Conservation (phyloP, 495 filamentous ascomycete genomes). For the Talaromyces adpressus region DNA sequence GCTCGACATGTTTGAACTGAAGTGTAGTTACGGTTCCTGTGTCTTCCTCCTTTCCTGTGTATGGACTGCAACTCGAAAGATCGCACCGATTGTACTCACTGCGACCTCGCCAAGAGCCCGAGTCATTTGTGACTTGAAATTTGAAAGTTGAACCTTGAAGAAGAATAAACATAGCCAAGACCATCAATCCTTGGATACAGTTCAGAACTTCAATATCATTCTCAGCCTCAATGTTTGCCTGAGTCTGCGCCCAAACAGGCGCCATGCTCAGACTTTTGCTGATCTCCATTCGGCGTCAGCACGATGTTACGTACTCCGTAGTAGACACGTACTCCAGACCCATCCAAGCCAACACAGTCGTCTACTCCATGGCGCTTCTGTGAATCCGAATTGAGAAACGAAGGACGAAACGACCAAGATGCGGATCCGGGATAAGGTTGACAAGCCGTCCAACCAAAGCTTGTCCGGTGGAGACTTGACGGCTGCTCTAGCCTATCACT, state of each 20-base stretch:
- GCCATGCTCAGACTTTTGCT: neutral
- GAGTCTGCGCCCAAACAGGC: neutral
- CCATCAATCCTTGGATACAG: neutral
- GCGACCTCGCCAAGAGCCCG: no score
- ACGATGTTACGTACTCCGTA: neutral
- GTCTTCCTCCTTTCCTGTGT: neutral
- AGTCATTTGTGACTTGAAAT: neutral
- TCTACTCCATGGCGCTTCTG: no score
- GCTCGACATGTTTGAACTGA: no score
- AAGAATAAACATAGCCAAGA: neutral
- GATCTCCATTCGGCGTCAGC: neutral
- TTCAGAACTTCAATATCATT: neutral
- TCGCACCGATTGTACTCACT: neutral
- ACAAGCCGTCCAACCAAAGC: neutral
- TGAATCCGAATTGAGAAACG: neutral
- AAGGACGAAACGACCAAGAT: neutral
- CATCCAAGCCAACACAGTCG: neutral
- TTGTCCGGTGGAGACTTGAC: neutral
- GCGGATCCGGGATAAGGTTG: neutral
- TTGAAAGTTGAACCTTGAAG: neutral
- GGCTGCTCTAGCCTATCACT: neutral
- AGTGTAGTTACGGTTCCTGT: no score
- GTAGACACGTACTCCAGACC: neutral
- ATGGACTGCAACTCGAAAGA: neutral
- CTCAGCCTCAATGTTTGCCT: neutral